Conservation (phyloP, 139 green algal species). For the Chlorella sp. region DNA sequence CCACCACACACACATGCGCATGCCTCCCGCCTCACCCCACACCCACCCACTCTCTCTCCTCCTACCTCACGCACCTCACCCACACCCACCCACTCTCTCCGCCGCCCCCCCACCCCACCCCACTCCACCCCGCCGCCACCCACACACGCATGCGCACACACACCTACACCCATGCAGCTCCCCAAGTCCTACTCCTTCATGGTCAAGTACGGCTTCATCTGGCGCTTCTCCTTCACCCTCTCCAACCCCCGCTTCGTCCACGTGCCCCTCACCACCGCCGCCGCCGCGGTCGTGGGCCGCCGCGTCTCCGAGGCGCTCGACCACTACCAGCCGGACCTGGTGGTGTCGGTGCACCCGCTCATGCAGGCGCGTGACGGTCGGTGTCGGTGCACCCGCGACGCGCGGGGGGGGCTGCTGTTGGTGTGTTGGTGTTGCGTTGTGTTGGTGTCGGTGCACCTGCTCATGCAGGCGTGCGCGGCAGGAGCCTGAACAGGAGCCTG, state of each 20-base stretch:
- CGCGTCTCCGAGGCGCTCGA: constrained; percentile 59
- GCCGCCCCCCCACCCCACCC: too few relatives aligned
- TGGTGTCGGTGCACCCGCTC: constrained; percentile 97
- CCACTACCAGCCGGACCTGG: constrained; percentile 73
- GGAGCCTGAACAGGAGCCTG: too few relatives aligned
- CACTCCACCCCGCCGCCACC: too few relatives aligned
- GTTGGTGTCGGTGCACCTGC: background rate
- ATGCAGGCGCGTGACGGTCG: constrained; percentile 73
- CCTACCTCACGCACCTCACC: too few relatives aligned
- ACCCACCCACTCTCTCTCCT: too few relatives aligned
- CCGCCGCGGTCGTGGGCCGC: constrained; percentile 42
- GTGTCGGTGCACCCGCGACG: background rate
- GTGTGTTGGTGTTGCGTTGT: background rate
- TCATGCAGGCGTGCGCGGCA: background rate
- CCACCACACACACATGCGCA: too few relatives aligned
- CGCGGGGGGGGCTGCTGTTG: background rate
- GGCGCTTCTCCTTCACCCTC: constrained; percentile 59
- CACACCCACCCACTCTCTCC: too few relatives aligned
- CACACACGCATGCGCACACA: too few relatives aligned
- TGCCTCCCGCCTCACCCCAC: too few relatives aligned
- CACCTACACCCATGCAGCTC: too few relatives aligned
- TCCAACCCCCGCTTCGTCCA: constrained; percentile 79
- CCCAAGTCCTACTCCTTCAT: constrained; percentile 95
- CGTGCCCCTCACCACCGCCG: constrained; percentile 57
- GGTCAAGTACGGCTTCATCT: constrained; percentile 80